Conservation (phyloP, 208 protist genomes). For the Naegleria gruberi region DNA sequence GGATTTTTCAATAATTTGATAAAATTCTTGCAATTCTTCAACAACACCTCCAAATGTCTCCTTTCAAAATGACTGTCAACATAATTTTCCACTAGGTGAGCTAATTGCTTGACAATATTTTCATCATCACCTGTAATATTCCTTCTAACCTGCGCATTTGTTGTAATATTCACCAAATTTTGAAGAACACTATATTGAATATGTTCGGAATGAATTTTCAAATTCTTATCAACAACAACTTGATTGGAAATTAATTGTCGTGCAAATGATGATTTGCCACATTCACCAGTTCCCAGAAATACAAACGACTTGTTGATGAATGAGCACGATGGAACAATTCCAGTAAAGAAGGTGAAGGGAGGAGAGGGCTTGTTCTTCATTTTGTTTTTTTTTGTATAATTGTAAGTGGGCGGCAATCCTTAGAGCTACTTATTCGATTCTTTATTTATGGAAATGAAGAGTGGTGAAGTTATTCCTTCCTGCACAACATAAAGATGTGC, state of each 20-base stretch:
- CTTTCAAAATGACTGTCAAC: neutral
- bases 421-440: no score
- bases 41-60: neutral
- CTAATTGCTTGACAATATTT: neutral
- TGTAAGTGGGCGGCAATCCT: no score
- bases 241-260: neutral
- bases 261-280: neutral
- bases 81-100: neutral
- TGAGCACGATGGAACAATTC: neutral
- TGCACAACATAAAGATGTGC: neutral
- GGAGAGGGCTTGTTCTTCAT: neutral
- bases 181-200: neutral
- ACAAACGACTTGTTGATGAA: neutral
- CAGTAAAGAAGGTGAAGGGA: neutral
- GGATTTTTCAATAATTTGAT: neutral
- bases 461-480: no score
- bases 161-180: neutral
- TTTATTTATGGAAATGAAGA: no score
- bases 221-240: neutral
- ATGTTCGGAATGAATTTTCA: neutral
- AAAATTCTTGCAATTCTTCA: neutral
- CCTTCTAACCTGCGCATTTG: neutral
- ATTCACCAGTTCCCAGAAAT: neutral
- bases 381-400: neutral
- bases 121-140: neutral